These are phyloP conservation scores for Fistulifera pelliculosa DNA, from an alignment of 108 stramenopile species.

Conservation along the genomic window DNA sequence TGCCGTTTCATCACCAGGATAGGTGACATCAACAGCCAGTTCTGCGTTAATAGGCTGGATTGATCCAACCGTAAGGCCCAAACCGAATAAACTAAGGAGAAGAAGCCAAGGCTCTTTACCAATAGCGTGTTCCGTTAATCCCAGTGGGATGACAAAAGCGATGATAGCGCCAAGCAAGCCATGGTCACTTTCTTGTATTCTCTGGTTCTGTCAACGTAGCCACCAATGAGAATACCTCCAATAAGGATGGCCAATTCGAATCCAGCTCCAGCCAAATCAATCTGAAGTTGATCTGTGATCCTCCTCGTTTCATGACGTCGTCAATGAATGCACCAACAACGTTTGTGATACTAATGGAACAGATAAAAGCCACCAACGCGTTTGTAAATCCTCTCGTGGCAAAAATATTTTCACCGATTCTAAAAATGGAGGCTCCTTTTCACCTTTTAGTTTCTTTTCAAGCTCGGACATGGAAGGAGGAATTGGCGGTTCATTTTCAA, in stretches of 20 bases:
- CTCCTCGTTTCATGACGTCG: conserved; percentile 81
- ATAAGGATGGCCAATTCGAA: conserved; percentile 80
- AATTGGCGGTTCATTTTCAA: conserved; percentile 37
- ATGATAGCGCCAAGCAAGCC: conserved; percentile 55
- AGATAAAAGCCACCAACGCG: conserved; percentile 71
- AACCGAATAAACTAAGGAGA: conserved; percentile 33
- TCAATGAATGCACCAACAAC: conserved; percentile 84
- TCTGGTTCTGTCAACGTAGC: conserved; percentile 78
- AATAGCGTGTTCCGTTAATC: conserved; percentile 45
- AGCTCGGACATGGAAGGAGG: conserved; percentile 56
- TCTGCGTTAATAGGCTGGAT: conserved; percentile 74
- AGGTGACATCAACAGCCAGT: conserved; percentile 69
- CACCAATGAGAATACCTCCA: conserved; percentile 80
- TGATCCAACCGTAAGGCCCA: conserved; percentile 60
- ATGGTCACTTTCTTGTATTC: conserved; percentile 78
- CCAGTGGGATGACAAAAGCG: conserved; percentile 40
- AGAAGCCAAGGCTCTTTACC: conserved; percentile 48
- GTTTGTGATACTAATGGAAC: conserved; percentile 76
- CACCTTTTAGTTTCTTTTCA: conserved; percentile 43
- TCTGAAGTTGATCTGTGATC: conserved; percentile 65
- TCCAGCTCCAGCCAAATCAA: conserved; percentile 84
- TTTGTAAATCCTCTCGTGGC: conserved; percentile 49
- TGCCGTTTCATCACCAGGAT: conserved; percentile 69
- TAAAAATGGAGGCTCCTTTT: conserved; percentile 75
- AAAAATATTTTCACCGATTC: conserved; percentile 69